Evolutionary conservation across 768 basidiomycete species (phyloP), one percentile per base, ranked within the genome.

Genomic region (Galerina sulciceps): DNA sequence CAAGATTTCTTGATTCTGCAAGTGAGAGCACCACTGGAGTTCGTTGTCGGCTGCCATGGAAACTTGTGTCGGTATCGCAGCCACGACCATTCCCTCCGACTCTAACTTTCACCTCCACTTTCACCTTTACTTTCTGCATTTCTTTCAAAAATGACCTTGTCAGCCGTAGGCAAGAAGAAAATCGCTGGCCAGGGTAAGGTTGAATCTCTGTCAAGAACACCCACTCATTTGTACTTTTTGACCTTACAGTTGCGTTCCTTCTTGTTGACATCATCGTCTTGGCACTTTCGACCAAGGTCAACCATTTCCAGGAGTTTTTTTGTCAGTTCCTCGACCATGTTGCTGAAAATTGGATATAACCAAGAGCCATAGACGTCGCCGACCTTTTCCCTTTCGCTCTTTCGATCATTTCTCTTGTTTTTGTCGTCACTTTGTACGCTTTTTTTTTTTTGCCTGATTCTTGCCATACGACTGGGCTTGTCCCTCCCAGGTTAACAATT

Each of bases 351-450:
- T 34, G 17, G 31, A 31, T 41, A n/a, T 54, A 49, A 56, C 57
- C 23, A 62, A 11, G 6, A 48, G 10, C 26, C 15, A 15, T 61
- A 86, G 85, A 80, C 66, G 71, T 82, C 45, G 86, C 86, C 5
- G 85, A 86, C 70, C 67, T 84, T 20, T 85, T 85, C 66, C 86
- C 86, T n/a, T 73, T 86, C 54, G 79, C 73, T n/a, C 76, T 87
- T 37, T 85, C 85, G 31, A 81, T 85, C 64, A 67, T 76, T 49
- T 84, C 84, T 1, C 65, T 84, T 31, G 68, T 79, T 35, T 55
- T 84, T 31, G 67, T 85, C 37, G 64, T 75, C 34, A 31, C 73
- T 38, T 70, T 78, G 85, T 85, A 57, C 55, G 82, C 70, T 6
- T 42, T 23, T 36, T 11, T 58, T 45, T 15, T 40, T 38, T 26